Conservation (phyloP, 352 stramenopile species). For the Phytophthora pinifolia region DNA sequence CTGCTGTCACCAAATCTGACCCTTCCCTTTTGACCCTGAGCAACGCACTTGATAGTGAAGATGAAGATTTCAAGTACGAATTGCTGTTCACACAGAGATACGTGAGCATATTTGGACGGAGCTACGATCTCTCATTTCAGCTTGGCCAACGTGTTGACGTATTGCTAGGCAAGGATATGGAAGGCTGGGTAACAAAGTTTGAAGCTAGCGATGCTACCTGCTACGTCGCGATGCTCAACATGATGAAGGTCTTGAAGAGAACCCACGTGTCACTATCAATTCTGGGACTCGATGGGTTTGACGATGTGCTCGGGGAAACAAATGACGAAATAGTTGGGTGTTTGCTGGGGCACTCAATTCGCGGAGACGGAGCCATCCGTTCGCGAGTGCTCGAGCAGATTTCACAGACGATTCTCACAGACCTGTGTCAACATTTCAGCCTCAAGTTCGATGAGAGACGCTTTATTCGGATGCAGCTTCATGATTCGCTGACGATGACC, state of each 20-base stretch:
- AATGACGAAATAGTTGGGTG: conserved; percentile 28
- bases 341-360: conserved; percentile 20
- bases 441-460: conserved; percentile 42
- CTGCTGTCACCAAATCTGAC: conserved; percentile 3
- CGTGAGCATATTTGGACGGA: conserved; percentile 62
- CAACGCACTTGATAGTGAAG: conserved; percentile 5
- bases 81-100: conserved; percentile 31
- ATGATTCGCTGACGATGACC: conserved; percentile 22
- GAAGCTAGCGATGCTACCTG: conserved; percentile 51
- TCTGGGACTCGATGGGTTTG: conserved; percentile 32
- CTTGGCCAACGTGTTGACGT: conserved; percentile 56
- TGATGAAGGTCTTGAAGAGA: conserved; percentile 38
- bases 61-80: conserved; percentile 30
- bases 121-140: conserved; percentile 56
- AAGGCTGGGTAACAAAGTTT: conserved; percentile 48
- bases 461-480: conserved; percentile 42
- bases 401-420: conserved; percentile 41
- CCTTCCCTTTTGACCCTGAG: not conserved
- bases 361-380: conserved; percentile 9
- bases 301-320: conserved; percentile 34
- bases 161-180: conserved; percentile 59
- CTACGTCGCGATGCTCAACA: conserved; percentile 48
- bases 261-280: conserved; percentile 33
- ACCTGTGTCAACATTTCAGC: conserved; percentile 64
- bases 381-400: conserved; percentile 56